Conservation (phyloP, 192 early-diverging fungal genomes). For the Allomyces macrogynus region DNA sequence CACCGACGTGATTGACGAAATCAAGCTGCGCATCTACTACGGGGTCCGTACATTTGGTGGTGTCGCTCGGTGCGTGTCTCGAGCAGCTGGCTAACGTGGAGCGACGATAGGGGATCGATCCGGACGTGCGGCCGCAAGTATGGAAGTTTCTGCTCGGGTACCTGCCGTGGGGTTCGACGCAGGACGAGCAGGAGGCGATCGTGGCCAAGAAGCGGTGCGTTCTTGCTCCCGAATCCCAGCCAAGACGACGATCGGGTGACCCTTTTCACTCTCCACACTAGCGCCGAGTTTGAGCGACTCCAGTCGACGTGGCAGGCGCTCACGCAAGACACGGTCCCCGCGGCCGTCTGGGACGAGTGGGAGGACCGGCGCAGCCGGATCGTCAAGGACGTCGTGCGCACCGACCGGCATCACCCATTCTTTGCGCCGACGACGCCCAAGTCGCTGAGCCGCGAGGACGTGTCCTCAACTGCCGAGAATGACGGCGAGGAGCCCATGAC, state of each 20-base stretch:
- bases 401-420: slow-evolving; percentile 67
- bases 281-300: slow-evolving; percentile 38
- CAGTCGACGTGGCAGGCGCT: slow-evolving; percentile 34
- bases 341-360: neutral
- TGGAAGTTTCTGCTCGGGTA: slow-evolving; percentile 79
- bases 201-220: slow-evolving; percentile 26
- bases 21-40: neutral
- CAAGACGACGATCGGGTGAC: neutral
- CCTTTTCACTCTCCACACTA: slow-evolving; percentile 5
- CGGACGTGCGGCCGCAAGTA: slow-evolving; percentile 54
- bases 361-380: neutral
- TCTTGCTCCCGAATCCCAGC: neutral
- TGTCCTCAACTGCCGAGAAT: neutral
- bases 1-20: neutral
- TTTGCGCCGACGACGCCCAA: slow-evolving; percentile 28
- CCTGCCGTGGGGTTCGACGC: slow-evolving; percentile 64
- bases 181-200: slow-evolving; percentile 41
- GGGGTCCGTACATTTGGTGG: neutral
- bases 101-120: slow-evolving; percentile 41
- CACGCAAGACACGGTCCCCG: neutral
- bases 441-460: neutral
- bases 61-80: too few species aligned
- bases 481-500: neutral
- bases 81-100: neutral
- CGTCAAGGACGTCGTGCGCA: slow-evolving; percentile 83